Conservation (phyloP, 1,284 basidiomycete genomes). For the Sanguinoderma infundibulare region DNA sequence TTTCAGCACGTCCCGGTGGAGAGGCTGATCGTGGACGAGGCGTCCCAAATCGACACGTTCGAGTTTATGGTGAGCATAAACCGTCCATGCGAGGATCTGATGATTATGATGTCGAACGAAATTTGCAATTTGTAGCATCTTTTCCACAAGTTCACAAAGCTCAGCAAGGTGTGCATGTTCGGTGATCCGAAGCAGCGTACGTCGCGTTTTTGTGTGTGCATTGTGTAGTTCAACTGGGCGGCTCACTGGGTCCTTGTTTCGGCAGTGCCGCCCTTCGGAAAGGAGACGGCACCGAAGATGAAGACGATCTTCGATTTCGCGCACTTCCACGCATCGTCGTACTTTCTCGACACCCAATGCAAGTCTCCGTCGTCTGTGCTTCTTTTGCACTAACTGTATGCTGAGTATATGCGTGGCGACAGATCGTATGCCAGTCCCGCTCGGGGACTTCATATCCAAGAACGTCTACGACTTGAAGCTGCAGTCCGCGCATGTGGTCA, state of each 20-base stretch:
- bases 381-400: too few relatives aligned
- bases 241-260: too few relatives aligned
- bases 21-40: conserved; percentile 50
- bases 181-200: conserved; percentile 53
- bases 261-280: conserved; percentile 53
- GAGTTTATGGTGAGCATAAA: conserved; percentile 25
- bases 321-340: conserved; percentile 39
- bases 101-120: background rate
- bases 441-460: conserved; percentile 52
- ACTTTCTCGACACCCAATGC: conserved; percentile 51
- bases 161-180: conserved; percentile 46
- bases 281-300: conserved; percentile 43
- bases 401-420: too few relatives aligned
- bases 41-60: conserved; percentile 48
- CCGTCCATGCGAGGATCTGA: background rate
- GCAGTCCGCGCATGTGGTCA: conserved; percentile 33
- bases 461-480: conserved; percentile 45
- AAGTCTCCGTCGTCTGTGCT: too few relatives aligned
- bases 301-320: conserved; percentile 51
- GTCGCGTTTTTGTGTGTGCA: too few relatives aligned
- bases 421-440: conserved; percentile 55
- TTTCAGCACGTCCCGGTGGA: conserved; percentile 43
- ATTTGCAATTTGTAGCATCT: conserved; percentile 12
- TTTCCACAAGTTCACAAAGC: conserved; percentile 28
- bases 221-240: too few relatives aligned